phyloP scores from a whole-genome alignment of 768 basidiomycete species.

The Rhodotorula graminis region DNA sequence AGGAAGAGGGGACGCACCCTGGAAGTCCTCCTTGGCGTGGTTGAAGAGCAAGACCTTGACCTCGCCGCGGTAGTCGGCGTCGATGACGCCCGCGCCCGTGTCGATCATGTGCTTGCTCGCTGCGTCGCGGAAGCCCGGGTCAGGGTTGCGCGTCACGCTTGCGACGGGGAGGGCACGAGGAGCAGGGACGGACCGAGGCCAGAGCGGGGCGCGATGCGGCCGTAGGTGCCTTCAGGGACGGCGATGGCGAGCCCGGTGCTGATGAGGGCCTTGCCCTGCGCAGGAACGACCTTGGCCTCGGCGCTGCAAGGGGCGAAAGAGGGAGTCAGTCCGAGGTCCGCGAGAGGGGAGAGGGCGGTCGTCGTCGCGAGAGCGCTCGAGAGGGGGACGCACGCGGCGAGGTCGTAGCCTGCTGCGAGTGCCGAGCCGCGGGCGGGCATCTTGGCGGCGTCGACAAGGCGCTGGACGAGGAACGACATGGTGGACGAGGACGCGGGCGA shows the following conservation, averaged over 20 bases:
- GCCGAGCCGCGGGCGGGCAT: conserved; percentile 81
- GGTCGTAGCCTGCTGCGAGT: conserved; percentile 87
- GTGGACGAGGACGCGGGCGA: conserved; percentile 2
- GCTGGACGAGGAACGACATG: conserved; percentile 56
- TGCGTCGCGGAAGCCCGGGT: conserved; percentile 49
- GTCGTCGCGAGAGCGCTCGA: neutral
- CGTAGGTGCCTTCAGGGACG: conserved; percentile 88
- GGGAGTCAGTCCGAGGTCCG: neutral
- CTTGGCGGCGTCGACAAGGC: conserved; percentile 71
- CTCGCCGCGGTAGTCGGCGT: conserved; percentile 89
- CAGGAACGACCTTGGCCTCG: conserved; percentile 75
- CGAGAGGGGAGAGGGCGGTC: neutral
- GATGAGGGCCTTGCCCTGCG: conserved; percentile 82
- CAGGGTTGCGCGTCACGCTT: too few species aligned
- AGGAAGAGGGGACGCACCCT: conserved; percentile 54
- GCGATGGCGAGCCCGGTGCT: conserved; percentile 90
- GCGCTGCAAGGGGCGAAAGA: conserved; percentile 59
- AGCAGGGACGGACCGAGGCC: conserved; percentile 68
- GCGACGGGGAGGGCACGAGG: too few species aligned
- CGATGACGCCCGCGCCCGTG: conserved; percentile 94
- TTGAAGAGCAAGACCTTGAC: conserved; percentile 93
- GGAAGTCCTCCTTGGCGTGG: conserved; percentile 79
- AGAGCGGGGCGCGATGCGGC: conserved; percentile 90
- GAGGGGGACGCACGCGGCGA: conserved; percentile 66
- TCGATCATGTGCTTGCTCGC: conserved; percentile 97